phyloP scores from a whole-genome alignment of 192 early-diverging fungal genomes.

The Umbelopsis sp. region DNA sequence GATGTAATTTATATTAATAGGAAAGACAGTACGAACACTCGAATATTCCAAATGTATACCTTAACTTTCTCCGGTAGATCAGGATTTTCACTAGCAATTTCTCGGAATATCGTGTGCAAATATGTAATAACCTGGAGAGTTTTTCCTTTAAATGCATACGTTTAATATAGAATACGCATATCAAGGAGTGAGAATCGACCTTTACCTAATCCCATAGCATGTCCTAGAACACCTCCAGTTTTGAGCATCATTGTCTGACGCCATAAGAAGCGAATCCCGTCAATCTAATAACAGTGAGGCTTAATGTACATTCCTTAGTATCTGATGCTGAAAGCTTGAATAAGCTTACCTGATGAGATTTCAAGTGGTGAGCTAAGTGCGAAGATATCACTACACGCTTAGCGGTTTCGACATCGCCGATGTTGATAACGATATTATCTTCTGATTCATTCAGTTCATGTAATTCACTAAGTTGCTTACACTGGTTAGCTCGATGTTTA shows the following conservation, averaged over 20 bases:
- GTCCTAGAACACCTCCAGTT: slow-evolving; percentile 79
- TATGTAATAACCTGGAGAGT: slow-evolving; percentile 79
- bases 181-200: not conserved
- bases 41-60: not conserved
- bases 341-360: not conserved
- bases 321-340: not conserved
- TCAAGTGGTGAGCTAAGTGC: not conserved
- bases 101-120: slow-evolving; percentile 65
- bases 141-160: slow-evolving; percentile 48
- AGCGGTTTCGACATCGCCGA: slow-evolving; percentile 1
- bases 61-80: slow-evolving; percentile 56
- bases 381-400: not conserved
- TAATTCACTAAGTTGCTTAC: not conserved
- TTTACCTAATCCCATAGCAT: slow-evolving; percentile 82
- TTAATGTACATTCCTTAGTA: not conserved
- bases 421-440: not conserved
- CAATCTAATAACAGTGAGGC: slow-evolving; percentile 40
- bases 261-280: slow-evolving; percentile 84
- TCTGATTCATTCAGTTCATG: not conserved
- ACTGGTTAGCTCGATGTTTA: not conserved
- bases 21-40: not conserved
- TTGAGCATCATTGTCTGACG: slow-evolving; percentile 72
- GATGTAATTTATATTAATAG: not conserved
- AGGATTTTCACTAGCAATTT: slow-evolving; percentile 54
- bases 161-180: not conserved